Conservation (phyloP, 331 rosid genomes). For the Cucumis variabilis region DNA sequence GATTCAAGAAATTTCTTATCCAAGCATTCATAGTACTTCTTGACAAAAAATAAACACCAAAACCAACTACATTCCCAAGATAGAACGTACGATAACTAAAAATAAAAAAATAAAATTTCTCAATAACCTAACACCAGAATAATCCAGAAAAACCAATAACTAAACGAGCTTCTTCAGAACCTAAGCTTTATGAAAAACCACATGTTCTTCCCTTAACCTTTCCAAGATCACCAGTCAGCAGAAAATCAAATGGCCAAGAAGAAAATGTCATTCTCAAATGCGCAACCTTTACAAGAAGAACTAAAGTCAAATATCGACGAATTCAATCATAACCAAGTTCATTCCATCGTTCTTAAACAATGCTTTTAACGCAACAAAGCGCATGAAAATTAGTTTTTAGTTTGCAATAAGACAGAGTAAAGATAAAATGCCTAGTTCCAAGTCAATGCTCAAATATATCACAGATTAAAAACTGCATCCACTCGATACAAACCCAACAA, state of each 20-base stretch:
- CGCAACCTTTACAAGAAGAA: not conserved
- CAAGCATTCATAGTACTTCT: no score
- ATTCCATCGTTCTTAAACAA: not conserved
- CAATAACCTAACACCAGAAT: no score
- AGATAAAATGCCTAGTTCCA: not conserved
- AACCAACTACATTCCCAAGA: no score
- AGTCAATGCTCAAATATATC: not conserved
- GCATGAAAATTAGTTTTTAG: not conserved
- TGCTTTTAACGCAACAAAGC: not conserved
- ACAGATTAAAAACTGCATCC: not conserved
- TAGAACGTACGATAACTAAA: no score
- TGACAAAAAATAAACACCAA: no score
- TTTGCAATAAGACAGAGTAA: not conserved
- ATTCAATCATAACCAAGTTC: not conserved
- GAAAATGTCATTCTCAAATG: not conserved
- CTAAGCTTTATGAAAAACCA: no score
- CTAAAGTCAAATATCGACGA: not conserved
- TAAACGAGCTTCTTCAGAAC: no score
- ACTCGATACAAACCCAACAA: not conserved
- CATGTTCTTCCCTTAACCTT: no score
- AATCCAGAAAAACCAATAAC: no score
- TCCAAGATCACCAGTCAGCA: no score
- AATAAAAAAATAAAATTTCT: no score
- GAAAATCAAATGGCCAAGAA: not conserved
- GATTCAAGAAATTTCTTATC: no score